phyloP scores from a whole-genome alignment of 371 early-diverging fungal genomes.

The Lichtheimia hyalospora region DNA sequence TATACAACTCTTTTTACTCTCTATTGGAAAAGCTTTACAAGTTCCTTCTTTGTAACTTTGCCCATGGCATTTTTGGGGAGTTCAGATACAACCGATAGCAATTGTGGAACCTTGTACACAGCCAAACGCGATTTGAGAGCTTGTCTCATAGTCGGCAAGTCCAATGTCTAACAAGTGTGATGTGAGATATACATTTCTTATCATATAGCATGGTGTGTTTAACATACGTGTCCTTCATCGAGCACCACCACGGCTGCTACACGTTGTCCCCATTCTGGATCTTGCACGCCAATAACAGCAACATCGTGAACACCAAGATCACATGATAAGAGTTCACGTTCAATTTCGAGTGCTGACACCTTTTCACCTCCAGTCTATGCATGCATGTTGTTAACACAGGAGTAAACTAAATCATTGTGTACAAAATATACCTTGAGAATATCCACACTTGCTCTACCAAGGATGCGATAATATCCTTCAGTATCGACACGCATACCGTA shows the following conservation, averaged over 20 bases:
- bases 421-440: conserved; percentile 79
- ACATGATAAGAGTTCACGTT: conserved; percentile 71
- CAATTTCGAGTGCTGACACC: conserved; percentile 83
- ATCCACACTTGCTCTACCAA: conserved; percentile 82
- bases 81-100: conserved; percentile 44
- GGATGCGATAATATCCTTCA: conserved; percentile 63
- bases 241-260: conserved; percentile 70
- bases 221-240: conserved; percentile 16
- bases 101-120: conserved; percentile 73
- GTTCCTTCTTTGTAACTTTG: conserved; percentile 83
- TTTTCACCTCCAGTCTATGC: conserved; percentile 80
- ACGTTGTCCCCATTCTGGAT: conserved; percentile 76
- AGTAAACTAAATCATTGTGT: too few relatives aligned
- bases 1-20: too few relatives aligned
- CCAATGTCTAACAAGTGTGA: conserved; percentile 22
- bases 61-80: conserved; percentile 89
- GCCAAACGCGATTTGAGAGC: conserved; percentile 64
- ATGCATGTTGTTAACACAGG: too few relatives aligned
- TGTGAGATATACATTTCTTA: neutral
- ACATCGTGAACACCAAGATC: conserved; percentile 60
- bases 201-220: neutral
- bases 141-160: conserved; percentile 46
- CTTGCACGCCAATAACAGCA: conserved; percentile 76
- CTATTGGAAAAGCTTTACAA: conserved; percentile 13
- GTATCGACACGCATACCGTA: conserved; percentile 51